These are phyloP conservation scores for Wickerhamomyces kurtzmanii DNA, from an alignment of 805 yeast species.

Conservation along the genomic window DNA sequence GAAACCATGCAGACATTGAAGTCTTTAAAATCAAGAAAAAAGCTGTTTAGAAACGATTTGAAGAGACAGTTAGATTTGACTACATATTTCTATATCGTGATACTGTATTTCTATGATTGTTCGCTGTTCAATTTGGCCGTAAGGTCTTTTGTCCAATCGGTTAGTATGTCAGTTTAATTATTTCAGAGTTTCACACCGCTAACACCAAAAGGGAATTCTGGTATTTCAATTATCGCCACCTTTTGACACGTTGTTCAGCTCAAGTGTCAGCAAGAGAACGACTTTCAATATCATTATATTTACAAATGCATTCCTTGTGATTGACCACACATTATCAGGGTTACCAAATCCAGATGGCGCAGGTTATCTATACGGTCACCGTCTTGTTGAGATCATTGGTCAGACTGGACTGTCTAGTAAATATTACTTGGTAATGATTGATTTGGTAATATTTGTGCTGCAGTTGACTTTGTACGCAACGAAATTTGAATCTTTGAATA, in stretches of 20 bases:
- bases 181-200: conserved; percentile 1
- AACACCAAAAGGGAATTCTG: conserved; percentile 2
- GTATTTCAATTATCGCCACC: conserved; percentile 3
- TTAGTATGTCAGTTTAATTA: conserved; percentile 2
- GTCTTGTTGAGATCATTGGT: conserved; percentile 15
- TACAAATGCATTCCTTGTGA: conserved; percentile 3
- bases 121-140: conserved; percentile 10
- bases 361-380: conserved; percentile 17
- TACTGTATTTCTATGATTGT: conserved; percentile 16
- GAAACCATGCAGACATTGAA: conserved; percentile 4
- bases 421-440: conserved; percentile 7
- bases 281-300: conserved; percentile 8
- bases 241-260: conserved; percentile 4
- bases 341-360: conserved; percentile 13
- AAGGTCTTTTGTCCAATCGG: conserved; percentile 7
- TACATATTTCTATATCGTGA: conserved; percentile 5
- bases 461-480: conserved; percentile 5
- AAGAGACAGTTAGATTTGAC: conserved; percentile 4
- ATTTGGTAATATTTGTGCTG: conserved; percentile 7
- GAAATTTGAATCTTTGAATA: conserved; percentile 7
- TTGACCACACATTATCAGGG: conserved; percentile 6
- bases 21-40: conserved; percentile 8
- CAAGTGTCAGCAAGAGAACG: conserved; percentile 4
- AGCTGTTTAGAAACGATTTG: conserved; percentile 7
- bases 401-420: conserved; percentile 9